Conservation (phyloP, 129 eudicot genomes). For the Centella asiatica region DNA sequence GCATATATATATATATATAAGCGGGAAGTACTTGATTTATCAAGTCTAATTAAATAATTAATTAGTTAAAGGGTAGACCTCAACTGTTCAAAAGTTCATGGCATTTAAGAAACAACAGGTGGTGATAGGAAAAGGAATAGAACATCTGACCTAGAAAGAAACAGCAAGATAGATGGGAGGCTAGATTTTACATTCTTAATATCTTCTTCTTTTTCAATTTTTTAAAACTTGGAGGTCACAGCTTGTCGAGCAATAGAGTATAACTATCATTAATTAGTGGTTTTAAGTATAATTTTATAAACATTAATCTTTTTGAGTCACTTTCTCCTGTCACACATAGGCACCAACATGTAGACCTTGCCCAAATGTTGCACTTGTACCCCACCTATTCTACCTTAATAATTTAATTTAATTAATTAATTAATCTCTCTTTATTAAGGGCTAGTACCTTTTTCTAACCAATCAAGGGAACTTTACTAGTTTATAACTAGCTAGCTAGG, state of each 20-base stretch:
- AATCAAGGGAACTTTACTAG: neutral
- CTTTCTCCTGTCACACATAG: constrained; percentile 31
- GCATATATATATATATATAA: too few species aligned
- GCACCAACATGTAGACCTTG: constrained; percentile 41
- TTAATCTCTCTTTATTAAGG: neutral
- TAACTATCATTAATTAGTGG: constrained; percentile 24
- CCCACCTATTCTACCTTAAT: constrained; percentile 20
- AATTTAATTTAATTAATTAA: neutral
- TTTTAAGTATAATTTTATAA: constrained; percentile 22
- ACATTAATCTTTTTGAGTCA: constrained; percentile 35
- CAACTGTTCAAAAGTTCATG: neutral
- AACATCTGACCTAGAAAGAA: neutral
- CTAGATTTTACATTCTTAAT: neutral
- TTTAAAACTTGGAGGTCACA: constrained; percentile 45
- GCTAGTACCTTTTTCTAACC: neutral
- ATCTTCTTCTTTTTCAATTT: neutral
- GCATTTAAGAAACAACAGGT: neutral
- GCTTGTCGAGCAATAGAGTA: constrained; percentile 65
- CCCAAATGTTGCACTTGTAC: constrained; percentile 26
- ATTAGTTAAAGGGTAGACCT: neutral
- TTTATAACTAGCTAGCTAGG: neutral
- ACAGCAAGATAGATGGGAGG: too few species aligned
- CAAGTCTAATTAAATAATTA: too few species aligned
- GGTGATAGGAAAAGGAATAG: neutral
- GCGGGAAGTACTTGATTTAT: too few species aligned